A percentile compares a stretch with the other conserved stretches of the same genome.
These are phyloP conservation scores for Fusarium papillatum DNA, from an alignment of 2,329 filamentous ascomycete species.

Conservation along the genomic window DNA sequence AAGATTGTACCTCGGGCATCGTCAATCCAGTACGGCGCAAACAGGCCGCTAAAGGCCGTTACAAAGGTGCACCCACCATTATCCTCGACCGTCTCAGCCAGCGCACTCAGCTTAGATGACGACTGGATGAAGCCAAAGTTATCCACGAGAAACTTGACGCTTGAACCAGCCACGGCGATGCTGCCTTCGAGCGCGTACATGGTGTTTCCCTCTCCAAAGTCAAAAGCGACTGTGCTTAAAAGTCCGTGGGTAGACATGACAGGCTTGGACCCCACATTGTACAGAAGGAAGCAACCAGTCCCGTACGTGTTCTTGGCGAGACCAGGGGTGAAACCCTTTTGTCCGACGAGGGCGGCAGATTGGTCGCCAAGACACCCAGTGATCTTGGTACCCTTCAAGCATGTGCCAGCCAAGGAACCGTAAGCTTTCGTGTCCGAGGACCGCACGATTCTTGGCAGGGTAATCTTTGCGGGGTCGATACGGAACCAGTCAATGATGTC, in stretches of 20 bases:
- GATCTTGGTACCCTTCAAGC: slow-evolving; percentile 77
- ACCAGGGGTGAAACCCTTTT: slow-evolving; percentile 82
- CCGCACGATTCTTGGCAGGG: slow-evolving; percentile 81
- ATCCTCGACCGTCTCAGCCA: slow-evolving; percentile 68
- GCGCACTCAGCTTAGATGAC: slow-evolving; percentile 58
- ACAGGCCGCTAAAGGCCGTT: slow-evolving; percentile 85
- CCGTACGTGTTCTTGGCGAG: slow-evolving; percentile 90
- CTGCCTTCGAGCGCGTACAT: slow-evolving; percentile 84
- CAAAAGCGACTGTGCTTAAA: slow-evolving; percentile 82
- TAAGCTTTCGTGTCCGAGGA: slow-evolving; percentile 80
- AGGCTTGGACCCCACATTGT: slow-evolving; percentile 85
- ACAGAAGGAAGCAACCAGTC: slow-evolving; percentile 87
- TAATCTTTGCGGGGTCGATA: slow-evolving; percentile 77
- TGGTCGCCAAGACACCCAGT: slow-evolving; percentile 87
- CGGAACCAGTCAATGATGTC: slow-evolving; percentile 82
- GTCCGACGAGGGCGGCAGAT: slow-evolving; percentile 84
- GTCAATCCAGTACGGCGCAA: slow-evolving; percentile 89
- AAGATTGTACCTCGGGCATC: slow-evolving; percentile 86
- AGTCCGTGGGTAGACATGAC: slow-evolving; percentile 85
- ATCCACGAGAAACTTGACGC: slow-evolving; percentile 76
- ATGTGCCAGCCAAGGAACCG: slow-evolving; percentile 72
- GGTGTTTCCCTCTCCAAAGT: slow-evolving; percentile 76
- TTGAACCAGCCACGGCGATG: slow-evolving; percentile 82
- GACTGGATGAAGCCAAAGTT: slow-evolving; percentile 69
- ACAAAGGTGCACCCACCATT: slow-evolving; percentile 84